These are phyloP conservation scores for Stemphylium lycopersici DNA, from an alignment of 2,329 filamentous ascomycete genomes.

Conservation along the genomic window DNA sequence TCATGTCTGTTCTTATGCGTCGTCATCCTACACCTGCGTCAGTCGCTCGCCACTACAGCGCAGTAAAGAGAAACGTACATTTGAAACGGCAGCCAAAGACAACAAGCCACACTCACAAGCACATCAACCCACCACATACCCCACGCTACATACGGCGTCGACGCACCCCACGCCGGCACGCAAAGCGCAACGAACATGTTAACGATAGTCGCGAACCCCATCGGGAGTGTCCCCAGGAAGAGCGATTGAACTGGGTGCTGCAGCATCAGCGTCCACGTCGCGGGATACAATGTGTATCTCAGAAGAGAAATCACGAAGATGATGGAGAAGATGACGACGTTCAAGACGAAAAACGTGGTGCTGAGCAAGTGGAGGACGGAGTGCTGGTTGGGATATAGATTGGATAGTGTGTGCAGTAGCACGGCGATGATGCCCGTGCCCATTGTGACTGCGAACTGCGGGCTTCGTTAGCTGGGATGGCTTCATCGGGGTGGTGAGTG, in stretches of 20 bases:
- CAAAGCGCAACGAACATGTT: slow-evolving; percentile 69
- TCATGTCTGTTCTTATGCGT: slow-evolving; percentile 34
- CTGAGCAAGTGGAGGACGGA: slow-evolving; percentile 60
- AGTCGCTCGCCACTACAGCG: not conserved
- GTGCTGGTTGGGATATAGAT: slow-evolving; percentile 58
- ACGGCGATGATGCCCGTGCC: slow-evolving; percentile 54
- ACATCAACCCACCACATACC: slow-evolving; percentile 58
- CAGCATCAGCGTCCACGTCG: slow-evolving; percentile 71
- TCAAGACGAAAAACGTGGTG: slow-evolving; percentile 65
- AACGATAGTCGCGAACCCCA: slow-evolving; percentile 71
- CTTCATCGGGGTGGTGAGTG: not conserved
- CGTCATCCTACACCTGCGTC: slow-evolving; percentile 29
- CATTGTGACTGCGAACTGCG: slow-evolving; percentile 33
- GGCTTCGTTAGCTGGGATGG: not conserved
- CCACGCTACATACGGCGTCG: slow-evolving; percentile 55
- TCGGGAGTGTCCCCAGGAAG: slow-evolving; percentile 70
- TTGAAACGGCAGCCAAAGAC: slow-evolving; percentile 36
- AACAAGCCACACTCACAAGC: slow-evolving; percentile 51
- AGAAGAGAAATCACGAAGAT: slow-evolving; percentile 62
- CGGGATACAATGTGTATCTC: slow-evolving; percentile 69
- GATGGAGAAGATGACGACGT: slow-evolving; percentile 60
- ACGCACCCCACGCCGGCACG: slow-evolving; percentile 63
- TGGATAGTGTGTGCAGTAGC: slow-evolving; percentile 64
- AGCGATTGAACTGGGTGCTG: slow-evolving; percentile 69
- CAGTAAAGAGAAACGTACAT: slow-evolving; percentile 21